phyloP scores from a whole-genome alignment of 371 early-diverging fungal genomes.

The Mucor irregularis region DNA sequence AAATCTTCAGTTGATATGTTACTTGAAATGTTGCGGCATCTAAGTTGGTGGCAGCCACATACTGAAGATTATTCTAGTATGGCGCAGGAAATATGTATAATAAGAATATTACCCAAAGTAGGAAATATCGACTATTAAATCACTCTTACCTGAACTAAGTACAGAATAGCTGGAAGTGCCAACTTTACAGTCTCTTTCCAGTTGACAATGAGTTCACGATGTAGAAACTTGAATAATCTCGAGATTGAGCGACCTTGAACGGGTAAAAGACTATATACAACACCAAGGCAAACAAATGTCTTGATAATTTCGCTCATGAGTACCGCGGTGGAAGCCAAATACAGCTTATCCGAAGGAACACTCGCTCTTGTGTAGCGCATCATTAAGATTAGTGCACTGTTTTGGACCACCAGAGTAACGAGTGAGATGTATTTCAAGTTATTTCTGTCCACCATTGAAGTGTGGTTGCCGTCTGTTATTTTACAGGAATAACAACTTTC shows the following conservation, averaged over 20 bases:
- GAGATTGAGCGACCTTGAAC: constrained; percentile 13
- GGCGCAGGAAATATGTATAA: neutral
- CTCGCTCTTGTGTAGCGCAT: constrained; percentile 74
- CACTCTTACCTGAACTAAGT: constrained; percentile 69
- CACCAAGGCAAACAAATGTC: constrained; percentile 62
- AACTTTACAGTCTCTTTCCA: constrained; percentile 50
- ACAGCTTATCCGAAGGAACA: constrained; percentile 41
- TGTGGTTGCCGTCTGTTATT: no score
- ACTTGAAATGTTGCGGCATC: constrained; percentile 95
- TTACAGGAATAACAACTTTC: no score
- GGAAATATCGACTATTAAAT: neutral
- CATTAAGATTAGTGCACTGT: constrained; percentile 75
- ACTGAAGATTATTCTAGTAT: constrained; percentile 84
- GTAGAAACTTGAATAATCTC: constrained; percentile 10
- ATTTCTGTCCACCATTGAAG: neutral
- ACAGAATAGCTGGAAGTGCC: constrained; percentile 81
- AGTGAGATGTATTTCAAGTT: constrained; percentile 74
- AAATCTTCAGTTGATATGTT: constrained; percentile 92
- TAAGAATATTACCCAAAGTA: neutral
- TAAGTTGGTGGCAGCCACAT: constrained; percentile 77
- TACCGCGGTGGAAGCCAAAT: constrained; percentile 83
- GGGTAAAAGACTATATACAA: constrained; percentile 35
- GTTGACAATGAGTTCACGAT: constrained; percentile 23
- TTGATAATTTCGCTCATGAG: constrained; percentile 80
- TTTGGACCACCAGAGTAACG: constrained; percentile 80